Evolutionary conservation across 2,329 filamentous ascomycete species (phyloP).

Genomic region (Paraconiothyrium brasiliense): DNA sequence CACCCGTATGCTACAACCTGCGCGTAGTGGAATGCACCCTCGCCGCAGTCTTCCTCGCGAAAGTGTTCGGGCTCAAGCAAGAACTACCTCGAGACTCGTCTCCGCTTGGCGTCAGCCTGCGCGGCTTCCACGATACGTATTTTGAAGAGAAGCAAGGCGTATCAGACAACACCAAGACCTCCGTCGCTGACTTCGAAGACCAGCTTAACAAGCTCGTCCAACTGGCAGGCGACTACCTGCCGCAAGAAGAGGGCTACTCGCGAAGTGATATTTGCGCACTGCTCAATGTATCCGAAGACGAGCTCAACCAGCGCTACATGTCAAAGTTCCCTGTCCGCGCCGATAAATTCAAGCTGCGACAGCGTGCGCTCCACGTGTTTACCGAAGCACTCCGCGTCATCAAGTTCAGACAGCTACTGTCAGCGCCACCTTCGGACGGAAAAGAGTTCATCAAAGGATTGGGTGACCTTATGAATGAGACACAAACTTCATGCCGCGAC

Average conservation of each 20-base stretch:
- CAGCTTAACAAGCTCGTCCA: conserved; percentile 79
- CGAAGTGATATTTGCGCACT: conserved; percentile 81
- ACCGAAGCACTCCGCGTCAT: conserved; percentile 87
- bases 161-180: conserved; percentile 59
- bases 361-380: conserved; percentile 91
- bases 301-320: conserved; percentile 81
- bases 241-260: conserved; percentile 84
- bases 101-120: conserved; percentile 83
- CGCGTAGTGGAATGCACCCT: conserved; percentile 95
- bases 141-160: conserved; percentile 66
- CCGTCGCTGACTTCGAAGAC: conserved; percentile 56
- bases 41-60: conserved; percentile 75
- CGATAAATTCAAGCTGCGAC: conserved; percentile 84
- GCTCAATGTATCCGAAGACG: conserved; percentile 73
- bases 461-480: conserved; percentile 86
- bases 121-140: conserved; percentile 86
- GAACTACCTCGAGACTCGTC: conserved; percentile 78
- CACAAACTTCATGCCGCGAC: conserved; percentile 86
- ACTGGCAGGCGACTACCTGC: conserved; percentile 75
- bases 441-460: conserved; percentile 76
- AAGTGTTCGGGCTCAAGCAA: conserved; percentile 64
- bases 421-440: conserved; percentile 54
- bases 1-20: conserved; percentile 93
- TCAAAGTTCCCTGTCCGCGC: conserved; percentile 89
- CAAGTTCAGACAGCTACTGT: conserved; percentile 81